These are phyloP conservation scores for Rhododendron williamsianum DNA, from an alignment of 148 eudicot species.

Conservation along the genomic window DNA sequence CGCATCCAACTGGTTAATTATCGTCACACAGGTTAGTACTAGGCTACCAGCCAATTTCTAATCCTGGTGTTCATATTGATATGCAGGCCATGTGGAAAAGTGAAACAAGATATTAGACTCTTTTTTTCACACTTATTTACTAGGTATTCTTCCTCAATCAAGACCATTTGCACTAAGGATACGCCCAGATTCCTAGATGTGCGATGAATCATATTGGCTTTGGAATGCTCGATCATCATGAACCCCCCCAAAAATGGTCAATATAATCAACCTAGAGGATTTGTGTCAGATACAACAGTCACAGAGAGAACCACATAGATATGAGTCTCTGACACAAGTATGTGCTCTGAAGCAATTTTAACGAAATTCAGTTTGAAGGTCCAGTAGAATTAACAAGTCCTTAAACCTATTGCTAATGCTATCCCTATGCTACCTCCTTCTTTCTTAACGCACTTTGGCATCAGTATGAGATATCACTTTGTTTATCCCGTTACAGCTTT, in stretches of 20 bases:
- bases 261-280: background rate
- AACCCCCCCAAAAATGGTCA: background rate
- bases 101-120: background rate
- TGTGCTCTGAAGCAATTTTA: background rate
- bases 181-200: too few relatives aligned
- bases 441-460: background rate
- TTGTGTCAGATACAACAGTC: background rate
- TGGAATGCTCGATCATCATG: background rate
- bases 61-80: background rate
- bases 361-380: background rate
- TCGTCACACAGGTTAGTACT: background rate
- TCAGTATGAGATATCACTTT: background rate
- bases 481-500: background rate
- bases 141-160: background rate
- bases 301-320: background rate
- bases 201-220: background rate
- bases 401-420: background rate
- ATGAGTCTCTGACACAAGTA: background rate
- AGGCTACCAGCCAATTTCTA: background rate
- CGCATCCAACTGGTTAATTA: background rate
- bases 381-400: background rate
- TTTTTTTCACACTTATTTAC: background rate
- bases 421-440: background rate
- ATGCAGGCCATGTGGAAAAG: background rate
- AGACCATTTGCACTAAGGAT: too few relatives aligned